Base-by-base conservation (phyloP, 148 eudicot species). In the Chenopodium suecicum region DNA sequence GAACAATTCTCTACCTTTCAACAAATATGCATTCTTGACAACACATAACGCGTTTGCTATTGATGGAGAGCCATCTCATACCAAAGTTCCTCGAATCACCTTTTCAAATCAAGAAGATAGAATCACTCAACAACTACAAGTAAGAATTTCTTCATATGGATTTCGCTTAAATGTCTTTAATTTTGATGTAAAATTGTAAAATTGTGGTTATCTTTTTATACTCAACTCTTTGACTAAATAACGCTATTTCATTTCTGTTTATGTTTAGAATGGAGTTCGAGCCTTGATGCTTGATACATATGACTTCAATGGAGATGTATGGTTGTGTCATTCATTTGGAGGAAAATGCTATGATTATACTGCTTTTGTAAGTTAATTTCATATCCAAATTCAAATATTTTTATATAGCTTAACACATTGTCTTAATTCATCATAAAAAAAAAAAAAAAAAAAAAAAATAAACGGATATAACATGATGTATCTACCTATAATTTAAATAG, bases 1-100 rank as follows among this genome's bases (percentile, higher is more conserved):
- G 97, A 93, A 93, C 34, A 90, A 88, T 83, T 91, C 98, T 11
- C 83, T 94, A 9, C 94, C 98, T 1, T 94, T 92, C 91, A 94
- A 94, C 92, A 94, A 93, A 79, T 94, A 94, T 27, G 90, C 98
- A 22, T 94, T 87, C 64, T 83, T 94, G 84, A 89, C 97, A 23
- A 91, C 97, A 37, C 98, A 94, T 79, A 94, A 94, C 75, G 80
- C 98, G 7, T 94, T 65, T 62, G 94, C 97, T 0, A 91, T 90
- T 19, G 91, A 86, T 0, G 94, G 89, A 37, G 92, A 89, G 74
- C 89, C 89, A 70, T 85, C 89, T 71, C 89, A 70, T 11, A 86
- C 92, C n/a, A 92, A 89, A 78, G 79, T 81, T 41, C 91, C 90
- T 14, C 86, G 94, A 65, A 0, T 94, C 17, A 85, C 98, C 62